Evolutionary conservation across 1,284 basidiomycete species (phyloP), one percentile per base, ranked within the genome.

Genomic region (Irpex sp.): DNA sequence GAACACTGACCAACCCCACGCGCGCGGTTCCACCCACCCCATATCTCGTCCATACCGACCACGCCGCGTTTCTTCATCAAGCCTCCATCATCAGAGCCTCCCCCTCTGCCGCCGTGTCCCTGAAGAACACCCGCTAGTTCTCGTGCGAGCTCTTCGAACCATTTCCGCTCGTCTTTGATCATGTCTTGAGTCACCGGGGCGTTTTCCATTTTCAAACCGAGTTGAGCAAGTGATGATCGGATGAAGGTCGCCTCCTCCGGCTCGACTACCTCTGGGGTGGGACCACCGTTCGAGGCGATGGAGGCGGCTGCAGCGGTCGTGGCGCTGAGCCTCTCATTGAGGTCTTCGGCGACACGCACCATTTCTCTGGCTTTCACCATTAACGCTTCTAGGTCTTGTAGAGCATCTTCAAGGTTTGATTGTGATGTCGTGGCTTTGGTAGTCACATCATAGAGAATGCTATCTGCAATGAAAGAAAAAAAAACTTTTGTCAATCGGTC

Each of bases 11-110:
- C 89, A 59, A 98, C 91, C 58, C 97, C 97, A 64, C 97, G 80
- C 1, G 94, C 95, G 59, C 97, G 88, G 75, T 98, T 98, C 97
- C 97, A 99, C 1, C 93, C 85, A 52, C 95, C 95, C 97, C 97
- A 99, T 0, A 95, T 91, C 74, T 98, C 96, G 74, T 99, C 97
- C 17, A 98, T 79, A 0, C 91, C 93, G 21, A 98, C 82, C 15
- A 98, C 84, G 0, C 93, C 95, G 52, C 89, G 82, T 40, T 80
- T 78, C 65, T 80, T 81, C 88, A 92, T 89, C 69, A 90, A 79
- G 8, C 89, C 86, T 1, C 78, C 76, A 0, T 72, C 37, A 49
- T 64, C 61, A 71, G 72, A 61, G 66, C 66, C 74, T 71, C 26
- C 26, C 26, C 77, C 74, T 62, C 70, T 71, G 44, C 65, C 65